These are phyloP conservation scores for Zymoseptoria crescenta DNA, from an alignment of 2,329 filamentous ascomycete genomes.

Conservation along the genomic window DNA sequence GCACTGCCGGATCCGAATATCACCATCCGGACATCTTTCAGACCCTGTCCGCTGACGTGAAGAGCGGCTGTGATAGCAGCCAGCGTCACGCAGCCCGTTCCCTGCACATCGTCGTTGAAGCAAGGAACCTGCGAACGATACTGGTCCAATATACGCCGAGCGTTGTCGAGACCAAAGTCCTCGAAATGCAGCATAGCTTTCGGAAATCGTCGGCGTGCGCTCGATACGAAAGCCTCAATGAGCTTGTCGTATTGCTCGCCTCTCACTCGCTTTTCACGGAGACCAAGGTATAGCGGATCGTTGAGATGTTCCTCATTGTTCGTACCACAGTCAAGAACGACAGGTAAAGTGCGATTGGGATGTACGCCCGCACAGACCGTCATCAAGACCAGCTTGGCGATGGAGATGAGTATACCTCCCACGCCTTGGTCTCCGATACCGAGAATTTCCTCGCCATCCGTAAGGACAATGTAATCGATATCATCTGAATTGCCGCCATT, in stretches of 20 bases:
- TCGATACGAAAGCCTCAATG: constrained; percentile 57
- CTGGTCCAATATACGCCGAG: constrained; percentile 64
- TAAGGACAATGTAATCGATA: constrained; percentile 82
- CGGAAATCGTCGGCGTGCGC: constrained; percentile 63
- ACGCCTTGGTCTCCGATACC: constrained; percentile 87
- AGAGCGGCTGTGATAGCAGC: constrained; percentile 73
- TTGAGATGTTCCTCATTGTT: constrained; percentile 68
- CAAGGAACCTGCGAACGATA: constrained; percentile 69
- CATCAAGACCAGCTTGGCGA: constrained; percentile 74
- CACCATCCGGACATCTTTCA: constrained; percentile 63
- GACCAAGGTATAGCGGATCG: constrained; percentile 72
- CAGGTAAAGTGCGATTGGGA: constrained; percentile 67
- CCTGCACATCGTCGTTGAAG: constrained; percentile 89
- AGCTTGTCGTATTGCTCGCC: constrained; percentile 71
- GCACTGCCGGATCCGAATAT: constrained; percentile 77
- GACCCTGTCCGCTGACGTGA: constrained; percentile 57
- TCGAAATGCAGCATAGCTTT: constrained; percentile 80
- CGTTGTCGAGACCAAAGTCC: constrained; percentile 74
- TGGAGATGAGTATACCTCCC: constrained; percentile 73
- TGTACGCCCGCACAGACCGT: constrained; percentile 84
- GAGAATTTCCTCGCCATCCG: constrained; percentile 64
- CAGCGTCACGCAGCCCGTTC: constrained; percentile 78
- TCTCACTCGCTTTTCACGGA: constrained; percentile 57
- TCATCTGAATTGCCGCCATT: constrained; percentile 65
- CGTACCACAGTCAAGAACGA: constrained; percentile 80